Base-by-base conservation (phyloP, 2,329 filamentous ascomycete species). In the Aspergillus fischeri region DNA sequence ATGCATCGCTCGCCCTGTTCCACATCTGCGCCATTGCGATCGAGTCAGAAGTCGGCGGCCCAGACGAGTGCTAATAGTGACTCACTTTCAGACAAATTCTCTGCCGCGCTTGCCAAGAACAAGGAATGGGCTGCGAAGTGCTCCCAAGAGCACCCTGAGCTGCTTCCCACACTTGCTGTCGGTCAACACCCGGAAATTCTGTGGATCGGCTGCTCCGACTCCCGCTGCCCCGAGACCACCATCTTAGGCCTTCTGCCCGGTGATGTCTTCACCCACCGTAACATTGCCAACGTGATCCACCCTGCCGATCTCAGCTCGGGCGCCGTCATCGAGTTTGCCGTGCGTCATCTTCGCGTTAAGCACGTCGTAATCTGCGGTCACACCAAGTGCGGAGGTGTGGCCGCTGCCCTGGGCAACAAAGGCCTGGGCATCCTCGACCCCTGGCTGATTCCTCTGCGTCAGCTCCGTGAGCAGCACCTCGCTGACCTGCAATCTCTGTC, bases 141-240 rank as follows among this genome's bases (percentile, higher is more conserved):
- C 63, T 75, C 81, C 51, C 79, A 85, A 61, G 80, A 86, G 66
- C 85, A 92, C 62, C 88, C 90, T 1, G 79, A 84, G 17, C 87
- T 91, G 77, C 91, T 93, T 77, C 77, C 83, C 49, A 84, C 81
- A 58, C 80, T 90, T 52, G 84, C 87, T 28, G 78, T 80, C 59
- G 87, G 88, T 61, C 90, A 93, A 73, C 75, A 81, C 1, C 80
- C 81, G 4, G 75, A 81, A 64, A 82, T 83, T 54, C 75, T 95
- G 57, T 95, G 91, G 91, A 83, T 95, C 63, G 91, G 91, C 58
- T 96, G 91, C 78, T 89, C 90, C 67, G 91, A 95, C 78, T 91
- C 87, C 42, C 89, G 91, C 62, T 87, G 90, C 64, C 91, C 91
- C 1, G 91, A 94, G 75, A 93, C 90, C 4, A 91, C 87, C 51